Evolutionary conservation across 805 yeast genomes (phyloP), one percentile per base, ranked within the genome.

Genomic region (Candida namnaoensis): DNA sequence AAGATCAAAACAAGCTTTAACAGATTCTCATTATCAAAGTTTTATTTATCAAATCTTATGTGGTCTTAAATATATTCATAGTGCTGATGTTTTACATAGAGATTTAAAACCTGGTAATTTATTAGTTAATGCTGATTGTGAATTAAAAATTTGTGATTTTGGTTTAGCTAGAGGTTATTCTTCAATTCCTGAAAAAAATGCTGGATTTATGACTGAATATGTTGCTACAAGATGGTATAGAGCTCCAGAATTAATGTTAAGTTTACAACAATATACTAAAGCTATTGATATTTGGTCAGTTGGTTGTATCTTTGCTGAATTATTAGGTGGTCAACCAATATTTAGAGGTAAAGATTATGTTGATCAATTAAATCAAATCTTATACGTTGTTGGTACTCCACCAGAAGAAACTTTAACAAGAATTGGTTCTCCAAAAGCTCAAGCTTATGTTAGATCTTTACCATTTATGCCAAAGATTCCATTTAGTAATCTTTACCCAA

Each of bases 201-300:
- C 85, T 30, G 97, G 96, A n/a, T 91, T 88, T 54, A 68, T 91
- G 70, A 93, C 99, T 1, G 98, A 91, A 61, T 93, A 93, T 58
- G 99, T 93, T 26, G 98, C 99, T 30, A 93, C 99, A 1, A 74
- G 99, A 60, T 93, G 99, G 99, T 93, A 93, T 63, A 72, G 99
- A 51, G 99, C 99, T 4, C 99, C 99, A 0, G 99, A 93, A 58
- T 88, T 93, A 62, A 91, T 93, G 88, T 71, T 93, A 42, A 82
- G 95, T 48, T 88, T 86, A 67, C 95, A 93, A 60, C 87, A 90
- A 44, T 91, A 91, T 62, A 86, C 98, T 6, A 90, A 88, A 65
- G 96, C 99, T 24, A 91, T 93, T 45, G 99, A 93, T 61, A 75
- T 93, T 43, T 93, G 99, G 99, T 88, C 97, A 0, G 95, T 93